Evolutionary conservation across 768 basidiomycete genomes (phyloP), one percentile per base, ranked within the genome.

Genomic region (Holtermannia corniformis): DNA sequence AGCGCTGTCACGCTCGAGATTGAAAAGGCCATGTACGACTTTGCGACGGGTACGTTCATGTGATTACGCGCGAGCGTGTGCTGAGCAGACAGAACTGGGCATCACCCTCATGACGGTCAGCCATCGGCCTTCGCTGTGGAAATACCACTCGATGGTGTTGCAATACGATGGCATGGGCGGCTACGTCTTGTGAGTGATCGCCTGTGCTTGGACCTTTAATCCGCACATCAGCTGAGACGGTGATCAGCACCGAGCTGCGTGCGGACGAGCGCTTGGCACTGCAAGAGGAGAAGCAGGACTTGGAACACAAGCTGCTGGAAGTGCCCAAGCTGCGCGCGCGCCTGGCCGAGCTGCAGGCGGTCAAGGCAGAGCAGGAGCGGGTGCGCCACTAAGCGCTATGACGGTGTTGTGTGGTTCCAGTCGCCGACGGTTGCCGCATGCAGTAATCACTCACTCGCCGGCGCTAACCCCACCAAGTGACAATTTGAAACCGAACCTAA

Each of bases 21-120:
- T 71, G 93, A 96, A 74, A 88, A 85, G 47, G 76, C 79, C 73
- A 92, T 97, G 89, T 96, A 93, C 83, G 87, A 89, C 66, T 80
- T 86, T 61, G 92, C 91, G 1, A 86, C 86, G 0, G 61, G 74
- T 72, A 26, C 46, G 66, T 54, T 27, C 13, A 19, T 10, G 1
- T 24, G 48, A 14, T 16, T 44, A 27, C 11, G 28, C 21, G 40
- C 24, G 45, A 46, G 45, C 32, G 20, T 23, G 13, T 41, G 37
- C 61, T 60, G 28, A 40, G 23, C 24, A 23, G 20, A 41, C 57
- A 65, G 75, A 78, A 48, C 76, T 95, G 23, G 86, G 85, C 1
- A 96, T 96, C 63, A 96, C 92, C 0, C 78, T 97, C 22, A 74
- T 97, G 58, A 96, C 91, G 1, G 92, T 97, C 26, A 93, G 90